A percentile compares a stretch with the other conserved stretches of the same genome.
These are phyloP conservation scores for Erythrobasidium hasegawianum DNA, from an alignment of 1,284 basidiomycete species.

Conservation along the genomic window DNA sequence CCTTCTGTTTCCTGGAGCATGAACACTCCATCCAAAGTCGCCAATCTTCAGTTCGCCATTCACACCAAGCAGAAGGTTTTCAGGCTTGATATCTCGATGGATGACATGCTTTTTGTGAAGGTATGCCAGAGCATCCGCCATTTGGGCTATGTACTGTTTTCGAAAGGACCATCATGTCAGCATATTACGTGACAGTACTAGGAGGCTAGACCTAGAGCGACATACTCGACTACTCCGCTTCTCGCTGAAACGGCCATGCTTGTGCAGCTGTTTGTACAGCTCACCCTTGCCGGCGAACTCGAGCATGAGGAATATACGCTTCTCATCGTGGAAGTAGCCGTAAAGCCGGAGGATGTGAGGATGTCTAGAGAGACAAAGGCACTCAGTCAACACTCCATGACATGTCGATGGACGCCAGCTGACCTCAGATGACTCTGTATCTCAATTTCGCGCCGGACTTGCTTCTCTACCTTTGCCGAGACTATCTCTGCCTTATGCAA, in stretches of 20 bases:
- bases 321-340: conserved; percentile 96
- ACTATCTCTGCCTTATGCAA: conserved; percentile 96
- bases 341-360: conserved; percentile 91
- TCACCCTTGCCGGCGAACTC: conserved; percentile 96
- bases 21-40: conserved; percentile 99
- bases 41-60: conserved; percentile 97
- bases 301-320: conserved; percentile 96
- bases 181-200: not conserved
- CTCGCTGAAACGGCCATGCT: conserved; percentile 80
- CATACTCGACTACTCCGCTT: conserved; percentile 64
- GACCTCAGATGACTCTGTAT: conserved; percentile 89
- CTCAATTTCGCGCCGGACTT: conserved; percentile 94
- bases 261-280: conserved; percentile 89
- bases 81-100: conserved; percentile 98
- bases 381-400: not conserved
- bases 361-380: conserved; percentile 57
- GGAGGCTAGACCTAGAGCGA: conserved; percentile 13
- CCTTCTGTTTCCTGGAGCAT: conserved; percentile 79
- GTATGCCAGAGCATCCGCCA: conserved; percentile 93
- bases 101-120: conserved; percentile 96
- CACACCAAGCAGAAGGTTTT: conserved; percentile 90
- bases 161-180: not conserved
- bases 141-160: conserved; percentile 84
- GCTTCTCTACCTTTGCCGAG: conserved; percentile 79
- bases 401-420: conserved; percentile 32